Percentiles rank a stretch among this genome's conserved stretches.
Conservation (phyloP, 805 yeast genomes). For the Wickerhamomyces alni region DNA sequence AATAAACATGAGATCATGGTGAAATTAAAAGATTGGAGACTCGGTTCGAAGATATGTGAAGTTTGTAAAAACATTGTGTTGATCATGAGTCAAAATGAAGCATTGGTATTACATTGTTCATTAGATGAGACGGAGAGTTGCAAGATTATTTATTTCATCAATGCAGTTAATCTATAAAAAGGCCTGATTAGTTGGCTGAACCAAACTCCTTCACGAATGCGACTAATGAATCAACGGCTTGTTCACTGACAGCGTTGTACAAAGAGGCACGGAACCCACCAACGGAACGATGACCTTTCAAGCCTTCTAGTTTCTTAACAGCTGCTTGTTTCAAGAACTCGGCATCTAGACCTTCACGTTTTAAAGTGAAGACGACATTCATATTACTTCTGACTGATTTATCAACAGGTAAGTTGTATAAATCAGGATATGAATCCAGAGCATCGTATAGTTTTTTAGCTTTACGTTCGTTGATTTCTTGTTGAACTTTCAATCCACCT, state of each 20-base stretch:
- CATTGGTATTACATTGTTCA: slow-evolving; percentile 60
- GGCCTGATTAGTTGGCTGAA: slow-evolving; percentile 24
- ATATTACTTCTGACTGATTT: slow-evolving; percentile 67
- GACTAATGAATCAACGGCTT: slow-evolving; percentile 52
- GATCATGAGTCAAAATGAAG: slow-evolving; percentile 49
- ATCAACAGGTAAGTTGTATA: slow-evolving; percentile 64
- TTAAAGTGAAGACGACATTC: slow-evolving; percentile 88
- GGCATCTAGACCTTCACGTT: slow-evolving; percentile 56
- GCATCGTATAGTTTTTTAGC: slow-evolving; percentile 58
- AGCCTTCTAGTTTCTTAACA: slow-evolving; percentile 56
- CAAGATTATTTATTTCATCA: slow-evolving; percentile 57
- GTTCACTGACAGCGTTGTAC: slow-evolving; percentile 76
- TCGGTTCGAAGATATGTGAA: slow-evolving; percentile 55
- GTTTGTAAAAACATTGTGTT: slow-evolving; percentile 56
- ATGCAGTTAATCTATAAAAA: slow-evolving; percentile 16
- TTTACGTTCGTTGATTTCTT: slow-evolving; percentile 51
- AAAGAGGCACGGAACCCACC: slow-evolving; percentile 95
- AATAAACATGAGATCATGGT: slow-evolving; percentile 44
- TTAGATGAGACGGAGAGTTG: slow-evolving; percentile 60
- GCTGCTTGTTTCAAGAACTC: slow-evolving; percentile 67
- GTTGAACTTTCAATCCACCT: slow-evolving; percentile 73
- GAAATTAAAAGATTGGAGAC: slow-evolving; percentile 59
- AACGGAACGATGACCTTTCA: slow-evolving; percentile 94
- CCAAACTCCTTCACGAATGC: slow-evolving; percentile 59
- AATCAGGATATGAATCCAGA: slow-evolving; percentile 57